Base-by-base conservation (phyloP, 768 basidiomycete species). In the Mycena epipterygia region DNA sequence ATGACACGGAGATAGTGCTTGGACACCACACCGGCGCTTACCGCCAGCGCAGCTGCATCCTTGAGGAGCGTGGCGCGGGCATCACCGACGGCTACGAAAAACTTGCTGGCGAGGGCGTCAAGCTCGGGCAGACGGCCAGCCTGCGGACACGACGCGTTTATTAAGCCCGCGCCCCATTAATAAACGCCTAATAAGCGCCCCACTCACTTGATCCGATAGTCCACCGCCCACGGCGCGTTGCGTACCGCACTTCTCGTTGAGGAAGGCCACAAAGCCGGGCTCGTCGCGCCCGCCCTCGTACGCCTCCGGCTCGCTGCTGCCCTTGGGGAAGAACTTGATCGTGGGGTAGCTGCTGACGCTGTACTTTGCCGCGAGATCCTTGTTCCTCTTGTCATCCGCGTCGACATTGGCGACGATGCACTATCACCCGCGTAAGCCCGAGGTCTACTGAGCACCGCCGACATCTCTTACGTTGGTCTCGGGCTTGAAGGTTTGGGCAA, bases 381-480 rank as follows among this genome's bases (percentile, higher is more conserved):
- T 87, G 86, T 98, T 97, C 79, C 85, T 85, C 70, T 90, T 86
- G 42, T 93, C 93, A 79, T 99, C 96, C 25, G 93, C 96, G 81
- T 99, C 91, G 68, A 98, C 82, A 80, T 97, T 95, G 32, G 95
- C 96, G 64, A 99, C 89, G 64, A 97, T 81, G 78, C 95, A 96
- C 95, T 96, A 30, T 7, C 64, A 27, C 16, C 4, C 30, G 52
- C n/a, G 76, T 58, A 73, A 55, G 62, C 52, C n/a, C 62, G 55
- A 53, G 68, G 35, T 44, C 41, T 16, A 27, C 51, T 65, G 49
- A 52, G 3, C 17, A 53, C 17, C 27, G 29, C 70, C 33, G 72
- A 62, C 35, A 62, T 4, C 35, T 74, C 89, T 70, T 79, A 95
- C 94, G 77, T 93, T 87, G 63, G 85, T 83, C 80, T 98, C 97